Conservation (phyloP, 306 rosid species). For the Casuarina equisetifolia region DNA sequence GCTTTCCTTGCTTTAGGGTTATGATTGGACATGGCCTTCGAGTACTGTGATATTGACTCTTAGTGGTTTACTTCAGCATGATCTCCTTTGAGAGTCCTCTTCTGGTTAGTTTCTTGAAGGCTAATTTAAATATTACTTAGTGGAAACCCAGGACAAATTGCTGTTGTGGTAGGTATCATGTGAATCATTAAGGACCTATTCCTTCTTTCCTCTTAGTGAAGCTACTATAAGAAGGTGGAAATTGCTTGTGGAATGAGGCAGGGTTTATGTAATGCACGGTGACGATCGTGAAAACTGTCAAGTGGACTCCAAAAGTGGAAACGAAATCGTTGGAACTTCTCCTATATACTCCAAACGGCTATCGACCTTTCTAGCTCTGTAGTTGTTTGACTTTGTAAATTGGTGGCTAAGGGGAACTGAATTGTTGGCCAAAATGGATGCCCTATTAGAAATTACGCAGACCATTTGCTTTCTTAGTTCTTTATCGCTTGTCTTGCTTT, state of each 20-base stretch:
- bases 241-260: background rate
- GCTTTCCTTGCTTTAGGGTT: background rate
- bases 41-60: background rate
- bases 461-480: background rate
- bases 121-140: background rate
- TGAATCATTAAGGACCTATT: background rate
- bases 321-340: slow-evolving; percentile 4
- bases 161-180: background rate
- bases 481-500: background rate
- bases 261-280: background rate
- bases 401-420: slow-evolving; percentile 1
- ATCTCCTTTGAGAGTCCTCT: background rate
- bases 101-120: background rate
- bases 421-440: background rate
- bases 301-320: slow-evolving; percentile 2
- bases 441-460: background rate
- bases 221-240: background rate
- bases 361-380: slow-evolving; percentile 5
- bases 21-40: background rate
- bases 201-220: slow-evolving; percentile 1
- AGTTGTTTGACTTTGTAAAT: background rate
- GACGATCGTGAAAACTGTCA: background rate
- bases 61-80: background rate
- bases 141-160: background rate
- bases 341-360: background rate